Evolutionary conservation across 2,329 filamentous ascomycete genomes (phyloP).

Genomic region (Echinosphaeria canescens): DNA sequence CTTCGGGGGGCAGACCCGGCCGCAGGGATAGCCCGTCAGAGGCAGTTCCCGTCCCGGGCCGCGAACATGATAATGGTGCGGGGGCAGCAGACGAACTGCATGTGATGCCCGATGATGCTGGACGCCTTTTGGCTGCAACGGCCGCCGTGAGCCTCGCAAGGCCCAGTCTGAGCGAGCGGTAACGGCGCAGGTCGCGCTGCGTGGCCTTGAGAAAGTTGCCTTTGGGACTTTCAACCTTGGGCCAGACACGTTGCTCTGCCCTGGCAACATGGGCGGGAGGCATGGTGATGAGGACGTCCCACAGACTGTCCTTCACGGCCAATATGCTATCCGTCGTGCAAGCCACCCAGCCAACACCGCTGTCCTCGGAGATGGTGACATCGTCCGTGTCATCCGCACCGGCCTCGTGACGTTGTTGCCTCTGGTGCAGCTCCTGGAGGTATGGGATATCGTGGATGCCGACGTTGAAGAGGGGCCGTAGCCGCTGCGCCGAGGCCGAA

Average conservation of each 20-base stretch:
- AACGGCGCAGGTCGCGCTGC: conserved; percentile 74
- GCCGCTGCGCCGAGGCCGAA: conserved; percentile 36
- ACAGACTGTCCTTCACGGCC: conserved; percentile 65
- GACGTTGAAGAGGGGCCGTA: conserved; percentile 75
- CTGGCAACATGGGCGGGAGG: conserved; percentile 38
- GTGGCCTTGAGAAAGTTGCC: conserved; percentile 58
- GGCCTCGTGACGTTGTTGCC: conserved; percentile 3
- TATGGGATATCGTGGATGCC: conserved; percentile 84
- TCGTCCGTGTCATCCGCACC: conserved; percentile 11
- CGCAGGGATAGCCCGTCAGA: too few relatives aligned
- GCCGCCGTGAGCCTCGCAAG: conserved; percentile 26
- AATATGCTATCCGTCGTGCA: conserved; percentile 93
- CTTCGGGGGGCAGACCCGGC: conserved; percentile 17
- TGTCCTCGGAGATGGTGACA: conserved; percentile 18
- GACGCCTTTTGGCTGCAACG: too few relatives aligned
- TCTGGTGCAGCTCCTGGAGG: conserved; percentile 36
- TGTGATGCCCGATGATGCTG: conserved; percentile 4
- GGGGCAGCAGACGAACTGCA: conserved; percentile 9
- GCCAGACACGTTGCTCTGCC: conserved; percentile 45
- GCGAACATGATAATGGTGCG: conserved; percentile 5
- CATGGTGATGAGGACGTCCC: conserved; percentile 75
- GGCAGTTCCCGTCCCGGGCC: conserved; percentile 5
- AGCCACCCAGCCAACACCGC: conserved; percentile 60
- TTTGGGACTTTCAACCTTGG: conserved; percentile 45
- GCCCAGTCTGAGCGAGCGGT: conserved; percentile 42